Conservation (phyloP, 2,329 filamentous ascomycete genomes). For the Penicillium sp. region DNA sequence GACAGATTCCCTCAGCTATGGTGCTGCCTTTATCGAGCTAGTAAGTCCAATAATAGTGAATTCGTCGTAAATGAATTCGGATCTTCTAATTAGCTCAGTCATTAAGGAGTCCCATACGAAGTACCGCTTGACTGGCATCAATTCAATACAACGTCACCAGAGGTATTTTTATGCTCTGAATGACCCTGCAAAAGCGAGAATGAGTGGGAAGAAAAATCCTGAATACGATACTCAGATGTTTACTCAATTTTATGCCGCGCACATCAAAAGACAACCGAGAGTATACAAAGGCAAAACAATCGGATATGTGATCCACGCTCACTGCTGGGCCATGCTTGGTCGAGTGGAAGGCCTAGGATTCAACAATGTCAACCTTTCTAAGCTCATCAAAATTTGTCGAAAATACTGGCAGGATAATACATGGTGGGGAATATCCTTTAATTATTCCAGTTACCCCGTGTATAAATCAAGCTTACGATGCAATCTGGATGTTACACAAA, state of each 20-base stretch:
- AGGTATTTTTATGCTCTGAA: background rate
- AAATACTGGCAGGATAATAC: constrained; percentile 3
- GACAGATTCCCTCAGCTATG: constrained; percentile 8
- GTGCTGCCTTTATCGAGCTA: constrained; percentile 14
- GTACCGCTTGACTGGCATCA: constrained; percentile 10
- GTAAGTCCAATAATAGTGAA: constrained; percentile 3
- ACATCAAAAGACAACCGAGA: background rate
- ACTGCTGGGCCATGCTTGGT: constrained; percentile 14
- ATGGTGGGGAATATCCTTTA: background rate
- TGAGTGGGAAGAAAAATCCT: constrained; percentile 1
- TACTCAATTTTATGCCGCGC: constrained; percentile 3
- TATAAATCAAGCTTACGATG: background rate
- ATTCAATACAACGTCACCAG: background rate
- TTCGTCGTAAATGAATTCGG: background rate
- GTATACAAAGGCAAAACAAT: background rate
- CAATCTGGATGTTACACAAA: background rate
- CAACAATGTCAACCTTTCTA: background rate
- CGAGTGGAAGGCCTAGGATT: background rate
- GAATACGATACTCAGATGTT: constrained; percentile 1
- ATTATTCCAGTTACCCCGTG: background rate
- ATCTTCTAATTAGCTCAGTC: constrained; percentile 3
- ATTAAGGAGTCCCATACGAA: constrained; percentile 4
- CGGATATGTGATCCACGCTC: constrained; percentile 13
- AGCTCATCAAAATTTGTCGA: constrained; percentile 3
- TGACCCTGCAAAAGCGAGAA: constrained; percentile 7